A percentile compares a stretch with the other conserved stretches of the same genome.
phyloP scores from a whole-genome alignment of 73 alveolate genomes.

The Tetrahymena thermophila region DNA sequence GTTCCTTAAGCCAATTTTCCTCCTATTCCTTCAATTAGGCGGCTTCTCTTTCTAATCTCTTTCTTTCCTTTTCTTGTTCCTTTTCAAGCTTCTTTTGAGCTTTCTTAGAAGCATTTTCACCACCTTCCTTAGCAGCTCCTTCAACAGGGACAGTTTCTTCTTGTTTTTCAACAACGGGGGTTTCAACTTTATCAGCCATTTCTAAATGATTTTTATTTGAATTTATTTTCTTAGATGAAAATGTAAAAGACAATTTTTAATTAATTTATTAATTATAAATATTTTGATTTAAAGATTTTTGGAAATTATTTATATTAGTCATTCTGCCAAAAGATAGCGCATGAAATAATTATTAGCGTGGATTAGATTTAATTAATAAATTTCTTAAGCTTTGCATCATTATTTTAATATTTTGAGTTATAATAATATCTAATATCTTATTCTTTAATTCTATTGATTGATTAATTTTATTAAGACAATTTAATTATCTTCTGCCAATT shows the following conservation, averaged over 20 bases:
- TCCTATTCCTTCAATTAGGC: not conserved
- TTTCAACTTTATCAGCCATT: not conserved
- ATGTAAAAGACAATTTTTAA: not conserved
- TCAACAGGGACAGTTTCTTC: not conserved
- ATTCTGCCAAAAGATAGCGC: not conserved
- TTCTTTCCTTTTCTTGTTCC: not conserved
- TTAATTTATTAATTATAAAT: not conserved
- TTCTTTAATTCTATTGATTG: not conserved
- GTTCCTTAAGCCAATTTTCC: not conserved
- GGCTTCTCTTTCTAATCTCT: constrained; percentile 2
- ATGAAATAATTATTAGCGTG: not conserved
- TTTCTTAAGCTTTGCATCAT: not conserved
- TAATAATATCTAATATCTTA: not conserved
- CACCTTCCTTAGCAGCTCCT: not conserved
- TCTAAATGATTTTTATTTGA: not conserved
- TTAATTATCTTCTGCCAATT: not conserved
- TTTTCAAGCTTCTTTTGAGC: not conserved
- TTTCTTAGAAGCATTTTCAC: not conserved
- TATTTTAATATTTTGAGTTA: not conserved
- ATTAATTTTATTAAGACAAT: not conserved
- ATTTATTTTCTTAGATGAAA: not conserved
- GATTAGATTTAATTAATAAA: not conserved
- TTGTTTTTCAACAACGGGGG: not conserved
- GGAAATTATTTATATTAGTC: not conserved
- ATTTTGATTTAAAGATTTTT: not conserved